Conservation (phyloP, 768 basidiomycete species). For the Termitomyces sp. region DNA sequence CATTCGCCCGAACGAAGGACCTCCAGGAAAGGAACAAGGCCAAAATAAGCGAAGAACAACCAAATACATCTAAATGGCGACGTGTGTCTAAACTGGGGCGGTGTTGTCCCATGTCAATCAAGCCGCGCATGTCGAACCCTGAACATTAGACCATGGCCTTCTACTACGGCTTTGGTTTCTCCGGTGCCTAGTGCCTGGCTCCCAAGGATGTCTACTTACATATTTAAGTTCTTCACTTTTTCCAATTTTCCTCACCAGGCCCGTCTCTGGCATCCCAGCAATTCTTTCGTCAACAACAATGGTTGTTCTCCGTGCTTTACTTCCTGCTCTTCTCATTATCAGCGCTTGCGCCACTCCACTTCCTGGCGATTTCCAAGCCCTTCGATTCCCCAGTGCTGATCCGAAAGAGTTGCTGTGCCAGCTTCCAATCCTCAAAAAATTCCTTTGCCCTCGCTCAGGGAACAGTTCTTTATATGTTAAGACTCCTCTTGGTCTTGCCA, state of each 20-base stretch:
- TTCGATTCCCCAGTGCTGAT: conserved; percentile 31
- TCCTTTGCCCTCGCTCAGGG: conserved; percentile 37
- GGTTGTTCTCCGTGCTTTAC: conserved; percentile 27
- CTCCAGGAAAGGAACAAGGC: conserved; percentile 13
- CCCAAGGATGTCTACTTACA: conserved; percentile 12
- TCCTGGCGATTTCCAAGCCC: conserved; percentile 4
- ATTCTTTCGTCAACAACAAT: conserved; percentile 17
- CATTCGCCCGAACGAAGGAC: not conserved
- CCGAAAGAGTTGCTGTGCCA: conserved; percentile 40
- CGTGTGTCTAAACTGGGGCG: conserved; percentile 14
- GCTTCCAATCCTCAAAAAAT: conserved; percentile 34
- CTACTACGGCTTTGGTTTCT: conserved; percentile 5
- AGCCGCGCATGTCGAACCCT: conserved; percentile 7
- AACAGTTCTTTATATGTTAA: conserved; percentile 17
- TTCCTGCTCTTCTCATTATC: conserved; percentile 24
- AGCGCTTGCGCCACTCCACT: conserved; percentile 26
- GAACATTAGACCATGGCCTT: not conserved
- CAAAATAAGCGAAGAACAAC: not conserved
- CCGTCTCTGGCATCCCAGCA: conserved; percentile 12
- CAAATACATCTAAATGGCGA: conserved; percentile 9
- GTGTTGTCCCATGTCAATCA: conserved; percentile 17
- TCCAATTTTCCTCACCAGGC: conserved; percentile 13
- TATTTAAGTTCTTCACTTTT: conserved; percentile 7
- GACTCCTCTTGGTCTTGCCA: conserved; percentile 54
- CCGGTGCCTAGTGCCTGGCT: conserved; percentile 16